These are phyloP conservation scores for Mycena albidolilacea DNA, from an alignment of 768 basidiomycete genomes.

Conservation along the genomic window DNA sequence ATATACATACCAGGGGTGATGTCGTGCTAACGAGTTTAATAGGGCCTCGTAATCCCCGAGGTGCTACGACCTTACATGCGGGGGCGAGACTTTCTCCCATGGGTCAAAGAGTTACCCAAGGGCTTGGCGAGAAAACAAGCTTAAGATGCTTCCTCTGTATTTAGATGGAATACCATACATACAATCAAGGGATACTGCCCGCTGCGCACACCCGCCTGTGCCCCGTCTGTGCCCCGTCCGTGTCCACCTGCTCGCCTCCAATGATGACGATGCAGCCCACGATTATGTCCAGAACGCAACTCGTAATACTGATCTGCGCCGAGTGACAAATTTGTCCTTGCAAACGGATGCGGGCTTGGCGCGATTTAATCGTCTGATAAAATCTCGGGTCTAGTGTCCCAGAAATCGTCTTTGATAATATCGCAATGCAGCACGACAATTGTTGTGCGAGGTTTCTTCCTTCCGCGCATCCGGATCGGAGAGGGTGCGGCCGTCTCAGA, in stretches of 20 bases:
- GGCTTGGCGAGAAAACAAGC: slow-evolving; percentile 79
- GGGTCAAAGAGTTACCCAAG: slow-evolving; percentile 87
- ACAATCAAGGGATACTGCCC: too few relatives aligned
- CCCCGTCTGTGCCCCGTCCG: too few relatives aligned
- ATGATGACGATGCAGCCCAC: too few relatives aligned
- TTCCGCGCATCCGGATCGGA: slow-evolving; percentile 34
- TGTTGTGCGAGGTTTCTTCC: slow-evolving; percentile 57
- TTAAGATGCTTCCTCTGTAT: slow-evolving; percentile 29
- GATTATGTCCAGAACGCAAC: too few relatives aligned
- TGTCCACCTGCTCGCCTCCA: too few relatives aligned
- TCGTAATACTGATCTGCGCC: too few relatives aligned
- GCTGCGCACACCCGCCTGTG: too few relatives aligned
- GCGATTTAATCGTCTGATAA: slow-evolving; percentile 49
- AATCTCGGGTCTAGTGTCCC: slow-evolving; percentile 73
- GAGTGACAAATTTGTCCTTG: too few relatives aligned
- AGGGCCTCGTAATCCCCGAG: slow-evolving; percentile 94
- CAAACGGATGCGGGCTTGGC: too few relatives aligned
- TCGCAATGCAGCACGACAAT: slow-evolving; percentile 84
- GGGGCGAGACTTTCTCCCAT: slow-evolving; percentile 91
- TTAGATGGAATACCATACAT: too few relatives aligned
- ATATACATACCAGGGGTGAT: neutral
- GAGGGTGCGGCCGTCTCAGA: neutral
- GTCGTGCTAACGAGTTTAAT: slow-evolving; percentile 30
- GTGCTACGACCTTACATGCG: slow-evolving; percentile 96
- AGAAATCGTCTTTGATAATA: slow-evolving; percentile 87